phyloP scores from a whole-genome alignment of 2,329 filamentous ascomycete genomes.

The Coleophoma eucalyptorum region DNA sequence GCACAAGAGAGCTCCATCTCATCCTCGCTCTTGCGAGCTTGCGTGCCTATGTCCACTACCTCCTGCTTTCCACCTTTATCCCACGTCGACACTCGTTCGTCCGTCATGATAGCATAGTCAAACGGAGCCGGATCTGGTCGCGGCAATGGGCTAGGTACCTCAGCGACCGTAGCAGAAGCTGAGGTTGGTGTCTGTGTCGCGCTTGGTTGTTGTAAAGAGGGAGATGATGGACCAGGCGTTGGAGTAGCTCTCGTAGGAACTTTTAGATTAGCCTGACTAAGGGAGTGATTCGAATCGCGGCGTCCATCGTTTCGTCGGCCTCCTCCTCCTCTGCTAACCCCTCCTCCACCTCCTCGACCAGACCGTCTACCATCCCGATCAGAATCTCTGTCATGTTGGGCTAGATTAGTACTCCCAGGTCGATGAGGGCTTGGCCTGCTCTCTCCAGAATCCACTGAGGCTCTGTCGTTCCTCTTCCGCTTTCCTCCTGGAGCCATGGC shows the following conservation, averaged over 20 bases:
- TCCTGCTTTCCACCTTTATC: constrained; percentile 59
- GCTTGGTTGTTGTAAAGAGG: constrained; percentile 23
- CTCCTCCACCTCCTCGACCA: constrained; percentile 38
- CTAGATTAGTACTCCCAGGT: constrained; percentile 50
- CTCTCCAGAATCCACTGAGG: constrained; percentile 34
- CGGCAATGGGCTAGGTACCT: constrained; percentile 24
- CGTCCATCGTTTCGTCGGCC: constrained; percentile 22
- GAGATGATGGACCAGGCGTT: constrained; percentile 28
- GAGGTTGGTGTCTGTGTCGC: constrained; percentile 22
- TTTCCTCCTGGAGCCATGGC: constrained; percentile 26
- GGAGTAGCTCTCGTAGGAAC: constrained; percentile 22
- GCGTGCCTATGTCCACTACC: constrained; percentile 60
- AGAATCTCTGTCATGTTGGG: constrained; percentile 55
- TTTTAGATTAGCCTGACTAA: constrained; percentile 22
- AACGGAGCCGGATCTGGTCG: constrained; percentile 38
- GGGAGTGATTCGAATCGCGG: constrained; percentile 6
- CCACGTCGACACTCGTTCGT: constrained; percentile 67
- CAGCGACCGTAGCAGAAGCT: constrained; percentile 15
- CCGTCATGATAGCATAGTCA: constrained; percentile 73
- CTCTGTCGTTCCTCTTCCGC: constrained; percentile 30
- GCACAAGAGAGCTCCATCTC: constrained; percentile 64
- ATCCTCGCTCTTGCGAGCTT: constrained; percentile 66
- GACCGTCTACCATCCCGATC: constrained; percentile 40
- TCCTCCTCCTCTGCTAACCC: constrained; percentile 15
- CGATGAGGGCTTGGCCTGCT: constrained; percentile 59